These are phyloP conservation scores for Colletotrichum lini DNA, from an alignment of 2,329 filamentous ascomycete genomes.

Conservation along the genomic window DNA sequence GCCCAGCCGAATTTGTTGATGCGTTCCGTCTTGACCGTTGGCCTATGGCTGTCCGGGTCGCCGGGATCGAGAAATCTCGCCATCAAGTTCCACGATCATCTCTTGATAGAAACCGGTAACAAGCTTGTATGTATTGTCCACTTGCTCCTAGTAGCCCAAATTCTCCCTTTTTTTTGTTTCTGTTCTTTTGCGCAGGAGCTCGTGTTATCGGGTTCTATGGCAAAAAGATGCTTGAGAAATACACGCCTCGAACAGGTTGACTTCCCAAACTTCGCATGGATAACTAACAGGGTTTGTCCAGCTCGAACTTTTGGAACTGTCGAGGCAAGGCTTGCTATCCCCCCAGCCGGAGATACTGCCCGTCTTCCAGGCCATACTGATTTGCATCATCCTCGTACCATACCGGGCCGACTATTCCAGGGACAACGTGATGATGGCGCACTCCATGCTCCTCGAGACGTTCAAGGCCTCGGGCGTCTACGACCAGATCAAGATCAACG, in stretches of 20 bases:
- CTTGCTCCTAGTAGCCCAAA: too few relatives aligned
- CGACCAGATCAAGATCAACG: slow-evolving; percentile 25
- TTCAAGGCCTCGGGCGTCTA: slow-evolving; percentile 29
- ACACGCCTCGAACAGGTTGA: too few relatives aligned
- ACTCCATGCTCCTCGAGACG: slow-evolving; percentile 29
- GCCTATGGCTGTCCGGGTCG: slow-evolving; percentile 26
- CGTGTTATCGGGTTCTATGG: too few relatives aligned
- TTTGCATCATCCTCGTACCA: slow-evolving; percentile 28
- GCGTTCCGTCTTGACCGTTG: slow-evolving; percentile 25
- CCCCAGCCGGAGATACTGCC: slow-evolving; percentile 18
- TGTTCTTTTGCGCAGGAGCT: too few relatives aligned
- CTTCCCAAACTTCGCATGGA: too few relatives aligned
- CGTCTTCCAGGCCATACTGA: slow-evolving; percentile 27
- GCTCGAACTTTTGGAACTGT: slow-evolving; percentile 27
- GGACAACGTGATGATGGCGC: slow-evolving; percentile 34
- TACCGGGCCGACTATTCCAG: slow-evolving; percentile 31
- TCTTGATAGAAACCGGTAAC: slow-evolving; percentile 24
- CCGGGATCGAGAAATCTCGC: slow-evolving; percentile 7
- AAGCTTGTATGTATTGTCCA: slow-evolving; percentile 9
- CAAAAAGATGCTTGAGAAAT: too few relatives aligned
- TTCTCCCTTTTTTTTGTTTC: neutral
- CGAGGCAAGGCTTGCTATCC: slow-evolving; percentile 23
- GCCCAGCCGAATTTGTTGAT: slow-evolving; percentile 19
- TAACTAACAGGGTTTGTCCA: neutral
- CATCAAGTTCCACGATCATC: slow-evolving; percentile 22